phyloP scores from a whole-genome alignment of 176 grass and related monocot species.

The Zea luxurians region DNA sequence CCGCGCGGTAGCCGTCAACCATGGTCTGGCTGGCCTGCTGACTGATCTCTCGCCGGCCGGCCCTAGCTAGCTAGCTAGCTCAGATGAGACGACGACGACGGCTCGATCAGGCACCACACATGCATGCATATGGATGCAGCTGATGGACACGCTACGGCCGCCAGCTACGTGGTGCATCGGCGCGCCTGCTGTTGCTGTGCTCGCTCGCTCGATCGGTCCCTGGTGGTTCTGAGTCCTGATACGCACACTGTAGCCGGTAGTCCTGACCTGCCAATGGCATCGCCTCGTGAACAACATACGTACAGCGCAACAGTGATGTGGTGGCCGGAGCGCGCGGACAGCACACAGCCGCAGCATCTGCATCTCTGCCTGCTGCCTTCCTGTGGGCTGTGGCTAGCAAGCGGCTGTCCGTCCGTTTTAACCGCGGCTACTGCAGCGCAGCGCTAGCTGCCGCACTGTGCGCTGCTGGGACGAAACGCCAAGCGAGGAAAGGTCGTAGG shows the following conservation, averaged over 20 bases:
- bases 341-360: not conserved
- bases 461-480: not conserved
- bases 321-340: not conserved
- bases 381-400: not conserved
- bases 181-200: no score
- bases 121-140: not conserved
- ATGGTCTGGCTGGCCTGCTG: not conserved
- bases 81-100: not conserved
- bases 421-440: not conserved
- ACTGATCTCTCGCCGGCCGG: not conserved
- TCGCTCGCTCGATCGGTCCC: not conserved
- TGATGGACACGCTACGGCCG: not conserved
- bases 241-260: no score
- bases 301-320: not conserved
- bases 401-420: not conserved
- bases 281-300: not conserved
- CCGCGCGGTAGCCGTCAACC: conserved; percentile 39
- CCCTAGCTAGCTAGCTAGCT: not conserved
- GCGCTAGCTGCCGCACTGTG: not conserved
- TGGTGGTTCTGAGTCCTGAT: no score
- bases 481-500: conserved; percentile 4
- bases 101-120: not conserved
- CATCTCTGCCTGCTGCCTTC: not conserved
- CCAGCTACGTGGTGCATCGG: not conserved
- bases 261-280: not conserved